Conservation (phyloP, 2,329 filamentous ascomycete species). For the Colletotrichum scovillei region DNA sequence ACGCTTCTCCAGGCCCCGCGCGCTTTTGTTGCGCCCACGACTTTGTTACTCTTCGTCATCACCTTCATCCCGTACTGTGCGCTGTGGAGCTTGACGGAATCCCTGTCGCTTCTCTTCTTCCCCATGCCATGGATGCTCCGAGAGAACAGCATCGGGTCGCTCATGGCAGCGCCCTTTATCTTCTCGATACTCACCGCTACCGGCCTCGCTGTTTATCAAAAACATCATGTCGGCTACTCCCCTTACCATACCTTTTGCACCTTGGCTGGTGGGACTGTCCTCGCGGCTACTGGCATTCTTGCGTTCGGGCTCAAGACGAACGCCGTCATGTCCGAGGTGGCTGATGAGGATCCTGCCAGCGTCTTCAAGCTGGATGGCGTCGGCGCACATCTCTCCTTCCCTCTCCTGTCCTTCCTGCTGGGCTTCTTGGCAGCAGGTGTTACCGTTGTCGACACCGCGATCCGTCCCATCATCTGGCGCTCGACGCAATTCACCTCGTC, state of each 20-base stretch:
- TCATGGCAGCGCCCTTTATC: constrained; percentile 58
- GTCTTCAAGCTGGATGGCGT: constrained; percentile 43
- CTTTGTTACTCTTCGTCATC: constrained; percentile 56
- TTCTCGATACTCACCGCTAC: constrained; percentile 49
- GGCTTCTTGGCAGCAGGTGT: constrained; percentile 59
- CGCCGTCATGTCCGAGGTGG: constrained; percentile 46
- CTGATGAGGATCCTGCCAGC: constrained; percentile 30
- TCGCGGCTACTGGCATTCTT: constrained; percentile 55
- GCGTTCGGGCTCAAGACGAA: constrained; percentile 57
- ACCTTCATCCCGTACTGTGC: constrained; percentile 57
- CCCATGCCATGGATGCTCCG: constrained; percentile 54
- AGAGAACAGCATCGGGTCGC: constrained; percentile 53
- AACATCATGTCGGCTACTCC: constrained; percentile 46
- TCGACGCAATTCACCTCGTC: constrained; percentile 62
- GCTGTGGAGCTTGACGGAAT: constrained; percentile 59
- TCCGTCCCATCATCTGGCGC: constrained; percentile 55
- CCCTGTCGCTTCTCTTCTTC: constrained; percentile 60
- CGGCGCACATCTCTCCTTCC: constrained; percentile 47
- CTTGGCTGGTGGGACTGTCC: constrained; percentile 49
- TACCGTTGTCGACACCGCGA: constrained; percentile 52
- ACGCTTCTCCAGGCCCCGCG: constrained; percentile 58
- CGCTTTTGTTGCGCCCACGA: constrained; percentile 62
- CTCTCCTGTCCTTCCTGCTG: constrained; percentile 57
- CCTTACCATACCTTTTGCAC: constrained; percentile 46
- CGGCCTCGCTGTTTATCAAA: constrained; percentile 46